phyloP scores from a whole-genome alignment of 768 basidiomycete genomes.

The Boletus rubescentipes region DNA sequence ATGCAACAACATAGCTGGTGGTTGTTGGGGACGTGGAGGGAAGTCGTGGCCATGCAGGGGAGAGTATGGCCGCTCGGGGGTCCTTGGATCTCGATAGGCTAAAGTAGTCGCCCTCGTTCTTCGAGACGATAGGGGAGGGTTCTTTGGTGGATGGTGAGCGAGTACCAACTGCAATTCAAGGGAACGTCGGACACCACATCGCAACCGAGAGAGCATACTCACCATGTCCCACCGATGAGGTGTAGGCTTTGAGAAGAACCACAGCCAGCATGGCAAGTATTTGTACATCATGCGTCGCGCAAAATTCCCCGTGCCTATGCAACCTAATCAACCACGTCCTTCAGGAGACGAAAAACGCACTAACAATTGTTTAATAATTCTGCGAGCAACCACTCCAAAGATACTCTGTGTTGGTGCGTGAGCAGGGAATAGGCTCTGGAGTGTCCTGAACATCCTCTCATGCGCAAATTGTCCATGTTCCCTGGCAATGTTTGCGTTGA shows the following conservation, averaged over 20 bases:
- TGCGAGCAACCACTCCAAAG: conserved; percentile 28
- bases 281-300: conserved; percentile 63
- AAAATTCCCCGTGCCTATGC: conserved; percentile 44
- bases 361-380: conserved; percentile 49
- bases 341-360: conserved; percentile 25
- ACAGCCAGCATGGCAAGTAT: conserved; percentile 78
- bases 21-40: conserved; percentile 44
- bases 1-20: conserved; percentile 34
- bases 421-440: conserved; percentile 49
- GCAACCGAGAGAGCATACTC: neutral
- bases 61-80: conserved; percentile 39
- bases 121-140: conserved; percentile 17
- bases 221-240: conserved; percentile 14
- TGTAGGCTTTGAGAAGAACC: conserved; percentile 55
- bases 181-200: neutral
- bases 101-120: conserved; percentile 57
- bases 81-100: conserved; percentile 41
- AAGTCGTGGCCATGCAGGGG: conserved; percentile 54
- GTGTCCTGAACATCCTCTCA: conserved; percentile 61
- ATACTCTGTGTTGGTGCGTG: conserved; percentile 23
- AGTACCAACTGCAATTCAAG: neutral
- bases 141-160: conserved; percentile 21
- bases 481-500: conserved; percentile 61
- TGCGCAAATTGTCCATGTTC: conserved; percentile 64
- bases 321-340: conserved; percentile 1